These are phyloP conservation scores for Fusarium humuli DNA, from an alignment of 2,329 filamentous ascomycete species.

Conservation along the genomic window DNA sequence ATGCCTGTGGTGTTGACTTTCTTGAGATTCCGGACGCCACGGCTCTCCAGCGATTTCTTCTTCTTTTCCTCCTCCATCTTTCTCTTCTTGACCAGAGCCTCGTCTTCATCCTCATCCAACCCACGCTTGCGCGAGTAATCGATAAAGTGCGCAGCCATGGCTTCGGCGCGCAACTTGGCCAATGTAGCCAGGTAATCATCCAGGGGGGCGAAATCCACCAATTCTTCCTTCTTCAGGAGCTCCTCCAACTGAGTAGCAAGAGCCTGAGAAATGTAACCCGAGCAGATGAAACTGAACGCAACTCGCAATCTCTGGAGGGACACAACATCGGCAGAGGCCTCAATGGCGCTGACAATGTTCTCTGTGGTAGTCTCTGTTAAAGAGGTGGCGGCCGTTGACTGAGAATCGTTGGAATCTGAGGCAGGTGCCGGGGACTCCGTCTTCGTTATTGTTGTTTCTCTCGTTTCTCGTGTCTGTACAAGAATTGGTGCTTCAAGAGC, in stretches of 20 bases:
- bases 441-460: slow-evolving; percentile 23
- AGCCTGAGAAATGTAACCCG: slow-evolving; percentile 66
- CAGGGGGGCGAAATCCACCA: slow-evolving; percentile 76
- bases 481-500: slow-evolving; percentile 81
- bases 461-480: slow-evolving; percentile 68
- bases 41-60: slow-evolving; percentile 79
- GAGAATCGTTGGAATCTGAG: slow-evolving; percentile 54
- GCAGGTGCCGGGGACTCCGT: slow-evolving; percentile 37
- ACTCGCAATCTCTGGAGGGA: slow-evolving; percentile 73
- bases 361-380: slow-evolving; percentile 51
- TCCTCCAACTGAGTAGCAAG: slow-evolving; percentile 58
- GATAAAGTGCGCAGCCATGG: slow-evolving; percentile 73
- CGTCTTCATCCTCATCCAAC: slow-evolving; percentile 74
- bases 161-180: slow-evolving; percentile 75
- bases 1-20: slow-evolving; percentile 94
- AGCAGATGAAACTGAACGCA: slow-evolving; percentile 72
- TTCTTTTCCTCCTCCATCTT: slow-evolving; percentile 91
- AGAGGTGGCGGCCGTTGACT: slow-evolving; percentile 60
- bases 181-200: slow-evolving; percentile 76
- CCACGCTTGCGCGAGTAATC: slow-evolving; percentile 79
- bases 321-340: slow-evolving; percentile 61
- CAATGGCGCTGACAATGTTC: slow-evolving; percentile 56
- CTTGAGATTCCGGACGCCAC: slow-evolving; percentile 81
- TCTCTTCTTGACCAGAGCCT: slow-evolving; percentile 78
- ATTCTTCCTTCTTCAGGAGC: slow-evolving; percentile 51